Evolutionary conservation across 306 rosid species (phyloP), one percentile per base, ranked within the genome.

Genomic region (Cyclanthera cordifolia): DNA sequence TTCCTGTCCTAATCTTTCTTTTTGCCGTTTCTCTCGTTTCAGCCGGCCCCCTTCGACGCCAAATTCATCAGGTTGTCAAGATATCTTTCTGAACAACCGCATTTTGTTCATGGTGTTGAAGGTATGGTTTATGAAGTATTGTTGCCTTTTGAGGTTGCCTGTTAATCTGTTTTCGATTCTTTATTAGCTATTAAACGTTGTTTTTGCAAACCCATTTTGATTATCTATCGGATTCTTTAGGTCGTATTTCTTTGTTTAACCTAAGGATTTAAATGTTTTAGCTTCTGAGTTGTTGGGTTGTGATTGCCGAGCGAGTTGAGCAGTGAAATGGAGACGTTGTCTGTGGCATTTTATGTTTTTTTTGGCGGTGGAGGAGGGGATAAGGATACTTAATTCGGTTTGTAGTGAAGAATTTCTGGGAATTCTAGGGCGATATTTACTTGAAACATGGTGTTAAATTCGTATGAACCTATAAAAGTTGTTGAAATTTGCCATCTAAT

Each of bases 381-480:
- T 60, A 41, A 39, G 69, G 14, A 37, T 11, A 20, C 30, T 65
- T 45, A 13, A 32, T 32, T 8, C 43, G 11, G 43, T 8, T 7
- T 37, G 43, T 37, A 37, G 43, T 37, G 43, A 37, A 43, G 24
- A 41, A 24, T 24, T 66, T 27, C 11, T 66, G 54, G 54, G 54
- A 1, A 66, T 66, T 66, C 2, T 66, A 8, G 71, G 41, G 24
- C 7, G 15, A 4, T 66, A 1, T 8, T 8, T 46, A 8, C 20
- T 66, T 13, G 15, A 47, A 25, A 23, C 39, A 24, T 47, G 71
- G 71, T 45, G 53, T 66, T 25, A 66, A 47, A 66, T 24, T 66
- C 15, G 9, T 15, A 46, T 16, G 71, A 66, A 43, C 71, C 8
- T 39, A 43, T 46, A 24, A 25, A 66, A 47, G 39, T 27, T 47